Evolutionary conservation across 495 filamentous ascomycete species (phyloP), one percentile per base, ranked within the genome.

Genomic region (Annulohypoxylon nitens): DNA sequence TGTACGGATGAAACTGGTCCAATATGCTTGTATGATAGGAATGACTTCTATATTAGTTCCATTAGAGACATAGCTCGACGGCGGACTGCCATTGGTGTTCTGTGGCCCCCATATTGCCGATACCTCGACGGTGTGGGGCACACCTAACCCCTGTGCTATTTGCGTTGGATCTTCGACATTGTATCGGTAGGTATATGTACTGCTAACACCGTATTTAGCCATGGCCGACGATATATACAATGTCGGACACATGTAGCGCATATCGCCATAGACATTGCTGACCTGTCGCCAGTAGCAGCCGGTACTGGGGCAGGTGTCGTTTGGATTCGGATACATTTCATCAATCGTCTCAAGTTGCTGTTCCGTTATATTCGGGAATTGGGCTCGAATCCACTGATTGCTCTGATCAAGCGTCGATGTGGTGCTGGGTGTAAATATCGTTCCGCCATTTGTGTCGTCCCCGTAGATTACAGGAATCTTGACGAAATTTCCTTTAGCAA

Each of bases 231-330:
- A 88, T 78, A 90, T 79, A 75, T 83, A 88, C 20, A 92, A 81
- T 1, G 86, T 86, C 0, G 91, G 91, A 63, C 92, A 94, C 74
- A 84, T 90, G 80, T 93, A 93, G n/a, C 91, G 87, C 65, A 93
- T 84, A 71, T 93, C 90, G 23, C 91, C 91, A 74, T 93, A 94
- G 3, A 87, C 88, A 43, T 86, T 83, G 64, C 86, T 84, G 12
- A 86, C 81, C n/a, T 89, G 86, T 0, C 84, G 82, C 87, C 89
- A 92, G 80, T 87, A 90, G 18, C 81, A 76, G 0, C 84, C 84
- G 2, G 79, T 67, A 34, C 79, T 75, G 0, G 87, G 75, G 84
- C 90, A 66, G 45, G 53, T 75, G 4, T 75, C 69, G 59, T 61
- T 79, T 78, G 10, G 79, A 69, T 83, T 83, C 36, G 91, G 87